Base-by-base conservation (phyloP, 73 alveolate genomes). In the Paramecium bursaria region DNA sequence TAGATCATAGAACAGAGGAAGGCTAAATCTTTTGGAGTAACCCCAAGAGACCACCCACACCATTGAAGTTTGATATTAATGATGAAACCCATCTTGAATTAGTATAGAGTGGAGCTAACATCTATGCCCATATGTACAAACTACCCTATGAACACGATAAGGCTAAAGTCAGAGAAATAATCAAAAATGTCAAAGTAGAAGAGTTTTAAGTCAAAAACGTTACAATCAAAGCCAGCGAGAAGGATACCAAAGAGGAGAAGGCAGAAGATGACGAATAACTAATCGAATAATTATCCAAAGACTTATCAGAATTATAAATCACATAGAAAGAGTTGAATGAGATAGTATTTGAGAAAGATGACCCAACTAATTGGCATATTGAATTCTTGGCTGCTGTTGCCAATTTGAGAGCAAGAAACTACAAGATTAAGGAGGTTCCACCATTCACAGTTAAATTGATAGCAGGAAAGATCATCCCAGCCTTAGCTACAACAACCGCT, bases 401-500 rank as follows among this genome's bases (percentile, higher is more conserved):
- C 17, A 98, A 97, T 74, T 80, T 98, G 87, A 93, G 99, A 67
- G 99, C 99, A 0, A 75, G 91, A 85, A 90, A 90, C 74, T 79
- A 79, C 19, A 61, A 29, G 86, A 55, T 53, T 33, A 77, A 54
- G 54, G 87, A 47, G 27, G 87, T 75, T 0, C 47, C 74, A 42
- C 52, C 77, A 26, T 48, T 48, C 13, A 13, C 75, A 86, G 94
- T 90, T 21, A 90, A 90, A 74, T 74, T 90, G 87, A 90, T 88
- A 31, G 94, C 94, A 29, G 94, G 99, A 17, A 98, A 97, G 92
- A 98, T 98, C 67, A 96, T 98, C 67, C 99, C 99, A 17, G 99
- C 99, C 46, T 95, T 98, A 27, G 99, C 99, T 31, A 97, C 99
- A 42, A 98, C 99, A 17, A 98, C 99, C 48, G 99, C 99, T 14